A percentile compares a stretch with the other conserved stretches of the same genome.
Conservation (phyloP, 768 basidiomycete genomes). For the Cubamyces lactineus region DNA sequence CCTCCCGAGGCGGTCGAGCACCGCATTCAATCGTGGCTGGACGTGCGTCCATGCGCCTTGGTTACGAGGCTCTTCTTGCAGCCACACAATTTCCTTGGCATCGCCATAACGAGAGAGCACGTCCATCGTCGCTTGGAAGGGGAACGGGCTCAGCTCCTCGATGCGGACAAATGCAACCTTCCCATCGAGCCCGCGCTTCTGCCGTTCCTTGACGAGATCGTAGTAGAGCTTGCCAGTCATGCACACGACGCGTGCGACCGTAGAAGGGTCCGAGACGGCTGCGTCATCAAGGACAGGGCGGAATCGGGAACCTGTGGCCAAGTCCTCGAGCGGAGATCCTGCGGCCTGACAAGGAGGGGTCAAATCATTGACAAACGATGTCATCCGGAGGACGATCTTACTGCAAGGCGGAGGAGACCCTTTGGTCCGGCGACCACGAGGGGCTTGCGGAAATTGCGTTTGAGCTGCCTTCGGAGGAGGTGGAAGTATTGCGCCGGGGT, state of each 20-base stretch:
- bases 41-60: slow-evolving; percentile 84
- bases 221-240: slow-evolving; percentile 89
- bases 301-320: slow-evolving; percentile 64
- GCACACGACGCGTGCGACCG: slow-evolving; percentile 68
- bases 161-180: slow-evolving; percentile 71
- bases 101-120: slow-evolving; percentile 50
- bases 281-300: slow-evolving; percentile 66
- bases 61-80: slow-evolving; percentile 89
- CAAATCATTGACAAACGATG: neutral
- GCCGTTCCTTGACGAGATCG: slow-evolving; percentile 75
- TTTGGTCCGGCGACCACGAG: slow-evolving; percentile 86
- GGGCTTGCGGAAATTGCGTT: slow-evolving; percentile 85
- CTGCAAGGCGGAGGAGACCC: slow-evolving; percentile 75
- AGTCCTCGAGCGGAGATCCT: slow-evolving; percentile 64
- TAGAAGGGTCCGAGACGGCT: slow-evolving; percentile 35
- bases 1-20: slow-evolving; percentile 46
- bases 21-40: slow-evolving; percentile 51
- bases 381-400: slow-evolving; percentile 40
- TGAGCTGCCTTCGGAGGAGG: slow-evolving; percentile 83
- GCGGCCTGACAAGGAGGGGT: slow-evolving; percentile 56
- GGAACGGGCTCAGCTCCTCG: slow-evolving; percentile 90
- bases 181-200: slow-evolving; percentile 48
- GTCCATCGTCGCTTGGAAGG: slow-evolving; percentile 56
- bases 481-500: slow-evolving; percentile 95
- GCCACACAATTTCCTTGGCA: slow-evolving; percentile 56